phyloP scores from a whole-genome alignment of 345 rosid genomes.

The Corchorus capsularis region DNA sequence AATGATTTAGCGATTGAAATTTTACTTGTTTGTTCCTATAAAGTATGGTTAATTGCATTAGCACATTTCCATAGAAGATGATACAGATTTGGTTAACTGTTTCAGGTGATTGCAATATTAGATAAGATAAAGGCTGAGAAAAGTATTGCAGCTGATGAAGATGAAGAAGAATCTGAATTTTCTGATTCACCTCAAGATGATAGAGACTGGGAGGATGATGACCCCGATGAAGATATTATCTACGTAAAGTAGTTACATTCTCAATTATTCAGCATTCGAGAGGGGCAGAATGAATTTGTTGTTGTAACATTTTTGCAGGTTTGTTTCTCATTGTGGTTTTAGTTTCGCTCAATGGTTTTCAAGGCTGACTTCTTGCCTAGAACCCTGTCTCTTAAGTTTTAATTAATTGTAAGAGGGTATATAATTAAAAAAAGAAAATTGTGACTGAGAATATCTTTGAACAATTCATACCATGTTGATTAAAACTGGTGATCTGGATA shows the following conservation, averaged over 20 bases:
- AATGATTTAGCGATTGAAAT: not conserved
- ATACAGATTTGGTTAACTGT: conserved; percentile 19
- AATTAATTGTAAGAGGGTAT: not conserved
- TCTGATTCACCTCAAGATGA: conserved; percentile 45
- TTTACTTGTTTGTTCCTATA: not conserved
- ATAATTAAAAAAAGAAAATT: not conserved
- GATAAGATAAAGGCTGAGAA: conserved; percentile 79
- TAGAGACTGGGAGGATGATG: conserved; percentile 63
- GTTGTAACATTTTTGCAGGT: conserved; percentile 13
- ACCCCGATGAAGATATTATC: conserved; percentile 74
- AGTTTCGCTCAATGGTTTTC: not conserved
- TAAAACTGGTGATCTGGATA: not conserved
- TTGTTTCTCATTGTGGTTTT: conserved; percentile 7
- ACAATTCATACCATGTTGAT: not conserved
- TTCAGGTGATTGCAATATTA: conserved; percentile 75
- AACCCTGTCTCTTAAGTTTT: not conserved
- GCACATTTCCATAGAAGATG: not conserved
- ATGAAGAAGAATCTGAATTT: conserved; percentile 34
- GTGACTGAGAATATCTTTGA: not conserved
- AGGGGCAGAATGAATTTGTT: not conserved
- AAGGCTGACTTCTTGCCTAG: conserved; percentile 3
- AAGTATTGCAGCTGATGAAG: conserved; percentile 28
- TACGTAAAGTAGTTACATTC: conserved; percentile 58
- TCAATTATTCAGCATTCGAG: not conserved
- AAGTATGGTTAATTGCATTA: not conserved